Percentiles rank a stretch among this genome's conserved stretches.
Evolutionary conservation across 768 basidiomycete species (phyloP).

Genomic region (Auriscalpium vulgare): DNA sequence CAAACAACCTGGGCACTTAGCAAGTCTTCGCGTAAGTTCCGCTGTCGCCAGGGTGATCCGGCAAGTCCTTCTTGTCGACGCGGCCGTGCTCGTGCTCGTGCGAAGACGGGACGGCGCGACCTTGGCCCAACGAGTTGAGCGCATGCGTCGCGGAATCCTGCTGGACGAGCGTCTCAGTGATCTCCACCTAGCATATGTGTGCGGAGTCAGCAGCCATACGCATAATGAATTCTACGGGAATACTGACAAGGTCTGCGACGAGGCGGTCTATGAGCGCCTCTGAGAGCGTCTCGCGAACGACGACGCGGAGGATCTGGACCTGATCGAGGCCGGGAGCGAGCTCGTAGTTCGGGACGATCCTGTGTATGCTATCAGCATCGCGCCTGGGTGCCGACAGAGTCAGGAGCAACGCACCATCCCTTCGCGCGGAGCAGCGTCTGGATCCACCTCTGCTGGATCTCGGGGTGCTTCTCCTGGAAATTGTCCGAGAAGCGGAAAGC

Average conservation of each 20-base stretch:
- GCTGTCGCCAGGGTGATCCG: conserved; percentile 37
- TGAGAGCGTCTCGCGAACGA: conserved; percentile 47
- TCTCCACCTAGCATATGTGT: conserved; percentile 38
- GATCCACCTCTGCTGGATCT: conserved; percentile 51
- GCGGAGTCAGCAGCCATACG: background rate
- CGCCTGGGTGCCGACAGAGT: too few species aligned
- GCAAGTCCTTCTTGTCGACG: conserved; percentile 30
- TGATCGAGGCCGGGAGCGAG: conserved; percentile 44
- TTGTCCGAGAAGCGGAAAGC: conserved; percentile 47
- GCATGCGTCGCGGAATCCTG: conserved; percentile 42
- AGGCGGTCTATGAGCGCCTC: conserved; percentile 46
- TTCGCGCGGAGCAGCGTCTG: conserved; percentile 40
- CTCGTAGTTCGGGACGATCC: conserved; percentile 57
- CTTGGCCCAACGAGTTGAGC: conserved; percentile 34
- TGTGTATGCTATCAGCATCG: background rate
- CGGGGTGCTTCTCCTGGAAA: conserved; percentile 44
- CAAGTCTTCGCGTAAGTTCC: conserved; percentile 69
- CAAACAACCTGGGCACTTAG: conserved; percentile 20
- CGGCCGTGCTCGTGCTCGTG: conserved; percentile 36
- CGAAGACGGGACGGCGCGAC: conserved; percentile 20
- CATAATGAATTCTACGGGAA: background rate
- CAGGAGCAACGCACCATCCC: conserved; percentile 27
- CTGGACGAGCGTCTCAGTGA: conserved; percentile 50
- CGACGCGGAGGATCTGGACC: conserved; percentile 54
- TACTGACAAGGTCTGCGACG: conserved; percentile 57